These are phyloP conservation scores for Taphrina communis DNA, from an alignment of 1,139 yeast species.

Conservation along the genomic window DNA sequence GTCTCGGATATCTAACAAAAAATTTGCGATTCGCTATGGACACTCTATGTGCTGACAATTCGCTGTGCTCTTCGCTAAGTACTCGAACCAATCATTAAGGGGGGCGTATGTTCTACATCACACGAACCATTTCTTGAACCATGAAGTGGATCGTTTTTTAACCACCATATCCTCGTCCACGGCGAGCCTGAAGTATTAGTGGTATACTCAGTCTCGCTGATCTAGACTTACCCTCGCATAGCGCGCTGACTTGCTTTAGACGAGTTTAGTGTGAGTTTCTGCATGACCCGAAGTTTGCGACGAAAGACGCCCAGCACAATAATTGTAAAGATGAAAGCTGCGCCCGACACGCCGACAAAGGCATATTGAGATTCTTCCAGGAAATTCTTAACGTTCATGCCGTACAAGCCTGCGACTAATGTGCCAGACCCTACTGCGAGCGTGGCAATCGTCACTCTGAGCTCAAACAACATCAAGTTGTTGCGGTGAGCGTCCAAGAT, in stretches of 20 bases:
- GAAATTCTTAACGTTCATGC: constrained; percentile 91
- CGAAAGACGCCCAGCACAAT: constrained; percentile 49
- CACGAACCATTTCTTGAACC: constrained; percentile 14
- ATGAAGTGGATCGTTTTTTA: constrained; percentile 4
- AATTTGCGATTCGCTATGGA: not conserved
- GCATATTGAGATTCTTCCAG: constrained; percentile 78
- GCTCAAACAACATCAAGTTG: constrained; percentile 84
- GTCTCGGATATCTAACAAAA: not conserved
- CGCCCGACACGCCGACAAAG: constrained; percentile 64
- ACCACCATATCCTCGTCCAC: constrained; percentile 9
- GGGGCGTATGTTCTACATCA: not conserved
- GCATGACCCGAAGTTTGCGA: constrained; percentile 30
- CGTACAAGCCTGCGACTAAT: constrained; percentile 79
- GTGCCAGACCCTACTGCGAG: constrained; percentile 83
- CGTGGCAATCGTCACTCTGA: constrained; percentile 73
- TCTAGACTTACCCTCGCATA: constrained; percentile 9
- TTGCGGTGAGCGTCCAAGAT: constrained; percentile 94
- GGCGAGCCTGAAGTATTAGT: not conserved
- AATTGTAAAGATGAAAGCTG: constrained; percentile 54
- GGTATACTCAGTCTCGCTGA: not conserved
- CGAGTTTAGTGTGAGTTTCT: constrained; percentile 25
- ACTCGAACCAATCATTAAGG: not conserved
- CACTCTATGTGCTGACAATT: not conserved
- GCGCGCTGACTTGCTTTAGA: constrained; percentile 16
- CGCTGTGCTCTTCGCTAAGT: constrained; percentile 4